Evolutionary conservation across 1,284 basidiomycete species (phyloP).

Genomic region (Naganishia albida): DNA sequence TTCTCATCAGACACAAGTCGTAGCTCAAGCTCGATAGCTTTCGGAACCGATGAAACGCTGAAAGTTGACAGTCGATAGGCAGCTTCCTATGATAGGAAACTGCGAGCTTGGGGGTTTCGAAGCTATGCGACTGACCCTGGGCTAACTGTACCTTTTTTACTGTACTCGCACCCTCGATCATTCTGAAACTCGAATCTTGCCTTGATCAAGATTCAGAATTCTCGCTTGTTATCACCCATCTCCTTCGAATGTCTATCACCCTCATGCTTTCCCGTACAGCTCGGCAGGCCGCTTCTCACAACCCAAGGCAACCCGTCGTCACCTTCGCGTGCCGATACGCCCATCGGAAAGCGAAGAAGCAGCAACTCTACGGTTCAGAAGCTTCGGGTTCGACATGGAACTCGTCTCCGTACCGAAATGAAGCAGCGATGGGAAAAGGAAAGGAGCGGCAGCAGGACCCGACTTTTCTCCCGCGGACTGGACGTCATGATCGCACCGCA

Average conservation of each 20-base stretch:
- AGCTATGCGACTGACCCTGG: too few relatives aligned
- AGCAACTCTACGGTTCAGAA: slow-evolving; percentile 6
- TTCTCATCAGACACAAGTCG: too few relatives aligned
- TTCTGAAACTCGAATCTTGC: slow-evolving; percentile 7
- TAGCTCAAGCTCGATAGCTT: too few relatives aligned
- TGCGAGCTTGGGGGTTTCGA: too few relatives aligned
- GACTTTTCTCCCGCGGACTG: neutral
- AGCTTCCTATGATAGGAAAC: too few relatives aligned
- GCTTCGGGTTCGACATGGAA: neutral
- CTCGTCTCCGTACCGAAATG: neutral
- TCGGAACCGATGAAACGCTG: too few relatives aligned
- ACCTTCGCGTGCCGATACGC: slow-evolving; percentile 5
- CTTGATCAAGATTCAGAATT: neutral
- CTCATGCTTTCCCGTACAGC: slow-evolving; percentile 14
- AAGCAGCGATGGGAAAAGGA: neutral
- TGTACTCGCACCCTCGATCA: neutral
- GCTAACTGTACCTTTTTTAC: neutral
- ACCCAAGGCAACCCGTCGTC: neutral
- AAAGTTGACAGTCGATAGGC: too few relatives aligned
- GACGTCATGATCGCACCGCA: neutral
- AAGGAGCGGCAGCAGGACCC: slow-evolving; percentile 7
- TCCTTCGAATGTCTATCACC: neutral
- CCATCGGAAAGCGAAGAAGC: slow-evolving; percentile 14
- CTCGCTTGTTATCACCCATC: neutral
- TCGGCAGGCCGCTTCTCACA: neutral